Percentiles rank a stretch among this genome's conserved stretches.
These are phyloP conservation scores for Tulasnella sp. DNA, from an alignment of 768 basidiomycete genomes.

Conservation along the genomic window DNA sequence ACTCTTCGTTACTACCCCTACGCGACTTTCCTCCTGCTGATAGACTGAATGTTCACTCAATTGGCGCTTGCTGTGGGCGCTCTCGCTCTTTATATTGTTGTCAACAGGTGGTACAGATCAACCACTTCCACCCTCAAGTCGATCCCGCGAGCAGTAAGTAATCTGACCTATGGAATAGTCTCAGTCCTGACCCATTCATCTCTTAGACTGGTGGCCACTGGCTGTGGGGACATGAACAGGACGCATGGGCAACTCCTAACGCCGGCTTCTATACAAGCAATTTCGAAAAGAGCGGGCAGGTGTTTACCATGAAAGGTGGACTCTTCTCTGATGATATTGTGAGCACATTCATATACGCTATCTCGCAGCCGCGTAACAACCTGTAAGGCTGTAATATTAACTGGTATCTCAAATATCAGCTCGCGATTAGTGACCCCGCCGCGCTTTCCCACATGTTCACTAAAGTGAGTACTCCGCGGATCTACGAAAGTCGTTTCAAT, in stretches of 20 bases:
- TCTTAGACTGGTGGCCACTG: conserved; percentile 13
- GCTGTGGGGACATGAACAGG: conserved; percentile 22
- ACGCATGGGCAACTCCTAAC: conserved; percentile 15
- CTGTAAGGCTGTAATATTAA: background rate
- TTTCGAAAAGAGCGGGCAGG: background rate
- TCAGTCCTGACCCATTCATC: background rate
- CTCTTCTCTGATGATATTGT: conserved; percentile 16
- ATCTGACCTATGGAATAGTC: too few species aligned
- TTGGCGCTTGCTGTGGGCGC: background rate
- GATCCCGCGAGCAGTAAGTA: too few species aligned
- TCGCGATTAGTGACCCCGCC: conserved; percentile 21
- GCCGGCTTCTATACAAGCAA: conserved; percentile 20
- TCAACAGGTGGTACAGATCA: too few species aligned
- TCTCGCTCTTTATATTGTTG: background rate
- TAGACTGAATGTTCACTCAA: too few species aligned
- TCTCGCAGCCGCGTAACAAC: background rate
- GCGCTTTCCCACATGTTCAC: conserved; percentile 21
- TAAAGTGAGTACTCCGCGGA: background rate
- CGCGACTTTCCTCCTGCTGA: too few species aligned
- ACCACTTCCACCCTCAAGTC: too few species aligned
- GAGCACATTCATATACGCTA: conserved; percentile 2
- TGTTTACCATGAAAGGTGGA: conserved; percentile 9
- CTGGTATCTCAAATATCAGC: conserved; percentile 12
- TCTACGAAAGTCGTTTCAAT: conserved; percentile 19
- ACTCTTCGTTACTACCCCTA: too few species aligned